phyloP scores from a whole-genome alignment of 1,139 yeast species.

The Debaryomyces subglobosus region DNA sequence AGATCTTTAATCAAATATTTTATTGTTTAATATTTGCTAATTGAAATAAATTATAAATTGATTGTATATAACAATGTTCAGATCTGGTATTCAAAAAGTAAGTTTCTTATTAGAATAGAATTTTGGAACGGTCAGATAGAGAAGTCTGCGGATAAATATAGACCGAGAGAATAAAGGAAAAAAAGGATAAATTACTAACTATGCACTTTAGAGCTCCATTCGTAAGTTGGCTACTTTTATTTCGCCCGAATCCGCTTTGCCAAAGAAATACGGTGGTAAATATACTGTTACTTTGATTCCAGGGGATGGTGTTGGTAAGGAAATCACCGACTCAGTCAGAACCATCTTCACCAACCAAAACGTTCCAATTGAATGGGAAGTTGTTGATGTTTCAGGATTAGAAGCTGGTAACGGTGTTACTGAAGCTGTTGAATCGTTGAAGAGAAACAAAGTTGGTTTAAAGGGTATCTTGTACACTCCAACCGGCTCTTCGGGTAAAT shows the following conservation, averaged over 20 bases:
- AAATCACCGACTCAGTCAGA: slow-evolving; percentile 92
- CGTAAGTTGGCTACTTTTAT: slow-evolving; percentile 56
- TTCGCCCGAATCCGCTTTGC: slow-evolving; percentile 64
- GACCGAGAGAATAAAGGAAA: not conserved
- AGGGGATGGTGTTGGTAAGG: slow-evolving; percentile 97
- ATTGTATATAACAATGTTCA: slow-evolving; percentile 7
- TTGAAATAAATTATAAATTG: slow-evolving; percentile 1
- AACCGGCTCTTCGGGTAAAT: slow-evolving; percentile 57
- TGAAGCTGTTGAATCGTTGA: slow-evolving; percentile 88
- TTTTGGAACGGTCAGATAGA: not conserved
- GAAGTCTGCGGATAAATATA: not conserved
- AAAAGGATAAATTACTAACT: slow-evolving; percentile 5
- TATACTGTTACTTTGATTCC: slow-evolving; percentile 93
- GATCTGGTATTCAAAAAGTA: slow-evolving; percentile 11
- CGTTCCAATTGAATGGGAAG: slow-evolving; percentile 95
- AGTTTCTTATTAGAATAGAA: not conserved
- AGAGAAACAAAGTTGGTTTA: slow-evolving; percentile 95
- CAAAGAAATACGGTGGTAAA: slow-evolving; percentile 93
- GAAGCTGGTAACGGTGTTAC: slow-evolving; percentile 62
- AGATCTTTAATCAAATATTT: slow-evolving; percentile 3
- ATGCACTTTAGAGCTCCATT: not conserved
- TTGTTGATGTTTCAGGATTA: slow-evolving; percentile 83
- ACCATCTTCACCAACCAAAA: slow-evolving; percentile 82
- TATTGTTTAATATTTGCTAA: not conserved
- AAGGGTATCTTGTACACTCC: slow-evolving; percentile 96